Percentiles rank a stretch among this genome's conserved stretches.
These are phyloP conservation scores for Rubia peregrina DNA, from an alignment of 305 asterid species.

Conservation along the genomic window DNA sequence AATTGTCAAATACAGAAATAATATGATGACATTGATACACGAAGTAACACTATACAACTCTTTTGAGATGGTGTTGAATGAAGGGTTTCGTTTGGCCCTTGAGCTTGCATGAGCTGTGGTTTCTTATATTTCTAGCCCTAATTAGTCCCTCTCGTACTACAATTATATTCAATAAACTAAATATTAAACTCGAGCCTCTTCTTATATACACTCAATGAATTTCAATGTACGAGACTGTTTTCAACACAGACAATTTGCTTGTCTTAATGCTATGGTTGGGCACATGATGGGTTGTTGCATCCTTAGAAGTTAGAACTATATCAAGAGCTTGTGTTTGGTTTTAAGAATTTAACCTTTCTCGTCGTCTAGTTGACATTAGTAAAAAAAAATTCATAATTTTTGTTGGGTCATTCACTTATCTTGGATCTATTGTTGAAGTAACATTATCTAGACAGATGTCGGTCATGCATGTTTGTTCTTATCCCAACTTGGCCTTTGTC, in stretches of 20 bases:
- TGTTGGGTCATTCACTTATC: not conserved
- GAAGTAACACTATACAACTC: not conserved
- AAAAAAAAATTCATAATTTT: not conserved
- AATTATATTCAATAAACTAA: not conserved
- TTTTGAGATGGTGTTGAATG: not conserved
- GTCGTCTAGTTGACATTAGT: not conserved
- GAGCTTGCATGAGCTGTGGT: not conserved
- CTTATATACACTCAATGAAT: not conserved
- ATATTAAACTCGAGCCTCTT: not conserved
- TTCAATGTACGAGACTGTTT: not conserved
- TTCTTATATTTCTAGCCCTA: not conserved
- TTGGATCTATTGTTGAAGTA: not conserved
- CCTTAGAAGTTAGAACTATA: not conserved
- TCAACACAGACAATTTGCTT: not conserved
- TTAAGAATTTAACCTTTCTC: not conserved
- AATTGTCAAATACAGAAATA: not conserved
- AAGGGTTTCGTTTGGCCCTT: not conserved
- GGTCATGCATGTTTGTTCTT: not conserved
- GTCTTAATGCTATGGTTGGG: not conserved
- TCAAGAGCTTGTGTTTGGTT: not conserved
- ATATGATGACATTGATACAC: not conserved
- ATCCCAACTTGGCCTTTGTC: constrained; percentile 3
- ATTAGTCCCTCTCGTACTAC: not conserved
- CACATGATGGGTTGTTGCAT: not conserved
- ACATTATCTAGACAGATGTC: not conserved